Conservation (phyloP, 2,329 filamentous ascomycete species). For the Fusarium humuli region DNA sequence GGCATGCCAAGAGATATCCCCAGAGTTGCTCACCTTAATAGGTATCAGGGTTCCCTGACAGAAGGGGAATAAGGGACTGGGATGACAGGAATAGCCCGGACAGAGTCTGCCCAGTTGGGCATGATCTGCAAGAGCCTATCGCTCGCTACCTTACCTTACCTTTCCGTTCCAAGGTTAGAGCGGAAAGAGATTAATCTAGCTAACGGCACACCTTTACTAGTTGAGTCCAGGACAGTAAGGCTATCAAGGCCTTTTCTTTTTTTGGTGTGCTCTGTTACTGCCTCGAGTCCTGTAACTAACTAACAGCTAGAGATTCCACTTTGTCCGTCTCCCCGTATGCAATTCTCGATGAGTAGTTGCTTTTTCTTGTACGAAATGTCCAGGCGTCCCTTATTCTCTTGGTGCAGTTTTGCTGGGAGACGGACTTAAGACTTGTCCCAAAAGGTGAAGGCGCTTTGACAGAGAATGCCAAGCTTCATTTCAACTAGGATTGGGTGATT, state of each 20-base stretch:
- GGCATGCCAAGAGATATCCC: constrained; percentile 47
- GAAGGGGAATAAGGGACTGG: constrained; percentile 5
- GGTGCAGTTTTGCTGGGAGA: constrained; percentile 1
- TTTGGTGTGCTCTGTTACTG: background rate
- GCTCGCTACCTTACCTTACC: constrained; percentile 14
- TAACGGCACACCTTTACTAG: constrained; percentile 38
- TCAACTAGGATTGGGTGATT: constrained; percentile 23
- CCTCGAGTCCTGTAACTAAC: background rate
- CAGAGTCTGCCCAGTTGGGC: constrained; percentile 32
- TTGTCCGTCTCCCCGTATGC: constrained; percentile 17
- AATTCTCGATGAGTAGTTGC: constrained; percentile 13
- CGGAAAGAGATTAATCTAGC: background rate
- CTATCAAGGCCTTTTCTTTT: constrained; percentile 11
- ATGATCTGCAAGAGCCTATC: constrained; percentile 44
- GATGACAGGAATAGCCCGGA: constrained; percentile 36
- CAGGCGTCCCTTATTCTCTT: background rate
- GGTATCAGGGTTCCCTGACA: constrained; percentile 30
- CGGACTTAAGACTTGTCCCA: constrained; percentile 25
- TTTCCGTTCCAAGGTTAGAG: constrained; percentile 26
- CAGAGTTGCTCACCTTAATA: constrained; percentile 35
- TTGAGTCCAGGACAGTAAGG: constrained; percentile 2
- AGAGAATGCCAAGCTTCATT: constrained; percentile 43
- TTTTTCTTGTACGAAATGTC: constrained; percentile 14
- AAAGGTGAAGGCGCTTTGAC: constrained; percentile 28
- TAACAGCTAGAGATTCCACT: background rate